Evolutionary conservation across 768 basidiomycete genomes (phyloP).

Genomic region (Kockovaella imperatae): DNA sequence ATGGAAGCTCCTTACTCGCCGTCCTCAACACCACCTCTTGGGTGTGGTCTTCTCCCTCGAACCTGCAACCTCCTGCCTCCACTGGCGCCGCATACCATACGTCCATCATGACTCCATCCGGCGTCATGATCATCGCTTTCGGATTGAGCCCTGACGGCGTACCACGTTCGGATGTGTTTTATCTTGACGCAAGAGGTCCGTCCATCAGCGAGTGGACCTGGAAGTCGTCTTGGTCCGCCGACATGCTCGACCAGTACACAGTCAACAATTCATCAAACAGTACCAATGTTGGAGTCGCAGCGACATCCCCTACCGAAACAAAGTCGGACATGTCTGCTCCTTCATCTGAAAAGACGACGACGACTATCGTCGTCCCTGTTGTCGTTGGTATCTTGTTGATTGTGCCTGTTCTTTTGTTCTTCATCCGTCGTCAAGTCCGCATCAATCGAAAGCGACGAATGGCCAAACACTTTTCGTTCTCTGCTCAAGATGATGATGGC

Average conservation of each 20-base stretch:
- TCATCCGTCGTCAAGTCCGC: conserved; percentile 26
- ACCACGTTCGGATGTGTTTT: conserved; percentile 34
- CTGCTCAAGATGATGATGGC: conserved; percentile 22
- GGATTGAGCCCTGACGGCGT: conserved; percentile 22
- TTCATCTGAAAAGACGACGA: conserved; percentile 15
- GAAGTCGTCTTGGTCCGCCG: conserved; percentile 36
- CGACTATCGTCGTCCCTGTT: conserved; percentile 28
- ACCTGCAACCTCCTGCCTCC: conserved; percentile 38
- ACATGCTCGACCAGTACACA: conserved; percentile 29
- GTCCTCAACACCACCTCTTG: conserved; percentile 41
- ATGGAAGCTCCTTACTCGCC: conserved; percentile 26
- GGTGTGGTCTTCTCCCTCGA: conserved; percentile 39
- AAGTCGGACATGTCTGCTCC: conserved; percentile 4
- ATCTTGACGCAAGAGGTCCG: conserved; percentile 40
- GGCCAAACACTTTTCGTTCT: conserved; percentile 38
- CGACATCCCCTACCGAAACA: conserved; percentile 1
- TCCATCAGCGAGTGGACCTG: conserved; percentile 33
- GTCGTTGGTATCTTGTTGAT: conserved; percentile 22
- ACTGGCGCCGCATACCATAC: conserved; percentile 39
- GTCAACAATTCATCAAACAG: not conserved
- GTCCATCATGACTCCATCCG: conserved; percentile 37
- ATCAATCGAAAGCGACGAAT: conserved; percentile 33
- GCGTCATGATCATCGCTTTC: conserved; percentile 44
- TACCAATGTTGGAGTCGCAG: conserved; percentile 1
- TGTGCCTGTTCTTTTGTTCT: conserved; percentile 29